Conservation (phyloP, 2,329 filamentous ascomycete genomes). For the Gnomoniopsis smithogilvyi region DNA sequence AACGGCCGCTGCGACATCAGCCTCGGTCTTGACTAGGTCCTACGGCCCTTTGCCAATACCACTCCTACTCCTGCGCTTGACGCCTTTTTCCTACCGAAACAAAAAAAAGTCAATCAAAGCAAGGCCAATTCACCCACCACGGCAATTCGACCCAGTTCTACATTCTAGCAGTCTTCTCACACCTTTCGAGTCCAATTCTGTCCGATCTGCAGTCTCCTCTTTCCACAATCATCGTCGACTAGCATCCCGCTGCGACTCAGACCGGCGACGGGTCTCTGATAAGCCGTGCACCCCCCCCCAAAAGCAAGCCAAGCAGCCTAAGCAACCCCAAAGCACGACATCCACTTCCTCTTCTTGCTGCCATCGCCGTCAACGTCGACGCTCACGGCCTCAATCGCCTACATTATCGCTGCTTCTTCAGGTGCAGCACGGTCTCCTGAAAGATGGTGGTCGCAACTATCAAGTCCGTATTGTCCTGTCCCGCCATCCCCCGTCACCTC, state of each 20-base stretch:
- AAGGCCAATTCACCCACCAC: neutral
- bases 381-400: conserved; percentile 6
- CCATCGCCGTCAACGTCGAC: neutral
- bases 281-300: neutral
- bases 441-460: conserved; percentile 63
- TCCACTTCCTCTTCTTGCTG: conserved; percentile 13
- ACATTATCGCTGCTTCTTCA: conserved; percentile 30
- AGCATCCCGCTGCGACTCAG: neutral
- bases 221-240: neutral
- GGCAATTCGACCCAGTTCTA: neutral
- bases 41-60: neutral
- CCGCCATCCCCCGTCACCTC: conserved; percentile 1
- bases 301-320: neutral
- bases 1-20: neutral
- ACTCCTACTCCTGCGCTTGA: neutral
- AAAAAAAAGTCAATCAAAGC: neutral
- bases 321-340: neutral
- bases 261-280: neutral
- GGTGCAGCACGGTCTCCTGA: conserved; percentile 36
- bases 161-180: neutral
- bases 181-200: neutral
- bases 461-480: conserved; percentile 46
- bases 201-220: conserved; percentile 5
- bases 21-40: neutral
- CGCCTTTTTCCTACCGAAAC: neutral